Conservation (phyloP, 169 alveolate genomes). For the Toxoplasma gondii region DNA sequence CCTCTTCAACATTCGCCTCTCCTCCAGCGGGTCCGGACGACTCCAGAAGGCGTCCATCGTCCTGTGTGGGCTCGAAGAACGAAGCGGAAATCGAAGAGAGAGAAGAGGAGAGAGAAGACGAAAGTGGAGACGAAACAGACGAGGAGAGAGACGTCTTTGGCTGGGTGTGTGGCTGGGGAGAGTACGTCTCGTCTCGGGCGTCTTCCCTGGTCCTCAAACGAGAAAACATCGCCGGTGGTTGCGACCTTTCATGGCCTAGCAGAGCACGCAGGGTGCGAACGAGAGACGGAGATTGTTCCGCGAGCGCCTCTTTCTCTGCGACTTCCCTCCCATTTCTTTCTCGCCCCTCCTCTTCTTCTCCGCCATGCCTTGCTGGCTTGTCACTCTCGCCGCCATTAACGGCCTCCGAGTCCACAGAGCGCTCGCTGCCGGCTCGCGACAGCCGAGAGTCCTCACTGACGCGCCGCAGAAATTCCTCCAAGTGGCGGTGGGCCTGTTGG, state of each 20-base stretch:
- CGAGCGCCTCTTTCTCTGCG: not conserved
- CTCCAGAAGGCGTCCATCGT: not conserved
- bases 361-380: not conserved
- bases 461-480: not conserved
- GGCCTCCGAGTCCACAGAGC: no score
- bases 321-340: not conserved
- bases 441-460: not conserved
- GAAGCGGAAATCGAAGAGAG: not conserved
- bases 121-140: no score
- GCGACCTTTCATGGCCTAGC: not conserved
- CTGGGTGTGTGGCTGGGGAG: no score
- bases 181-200: no score
- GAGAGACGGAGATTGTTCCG: not conserved
- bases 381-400: no score
- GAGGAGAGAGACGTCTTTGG: not conserved
- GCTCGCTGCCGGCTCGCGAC: no score
- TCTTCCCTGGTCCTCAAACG: no score
- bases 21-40: not conserved
- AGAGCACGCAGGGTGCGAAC: not conserved
- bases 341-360: not conserved
- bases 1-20: not conserved
- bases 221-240: not conserved
- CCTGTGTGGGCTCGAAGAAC: not conserved
- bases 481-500: not conserved
- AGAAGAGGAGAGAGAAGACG: not conserved